Evolutionary conservation across 73 alveolate species (phyloP), one percentile per base, ranked within the genome.

Genomic region (Tetrahymena borealis): DNA sequence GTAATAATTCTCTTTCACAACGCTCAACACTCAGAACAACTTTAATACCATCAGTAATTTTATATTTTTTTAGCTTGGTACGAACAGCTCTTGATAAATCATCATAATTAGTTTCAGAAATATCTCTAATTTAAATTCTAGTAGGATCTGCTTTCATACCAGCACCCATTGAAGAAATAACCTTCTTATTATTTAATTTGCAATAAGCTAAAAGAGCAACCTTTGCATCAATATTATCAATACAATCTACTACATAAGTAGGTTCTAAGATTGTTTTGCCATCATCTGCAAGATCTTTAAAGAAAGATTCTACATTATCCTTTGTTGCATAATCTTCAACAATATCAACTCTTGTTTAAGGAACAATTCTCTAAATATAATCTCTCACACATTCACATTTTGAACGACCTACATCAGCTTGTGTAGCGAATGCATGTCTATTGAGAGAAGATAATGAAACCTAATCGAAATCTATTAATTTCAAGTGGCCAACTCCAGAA

Each of bases 371-470:
- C 91, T 42, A 43, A 32, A 96, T 90, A 91, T 95, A 94, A 90
- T 93, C 96, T 94, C 94, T 91, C n/a, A 98, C 90, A 77, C 95
- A 92, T 41, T 96, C 97, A 43, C 97, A 91, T 95, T 98, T 98
- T 38, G 98, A 94, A 91, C 92, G 93, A 32, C 99, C 99, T 4
- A 97, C 99, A 95, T 98, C 99, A 24, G 91, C 91, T 39, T 98
- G 85, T 13, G 96, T 92, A 39, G 99, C 99, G 77, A 95, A 94
- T 20, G 99, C 98, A 94, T 98, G 99, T 18, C 99, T 94, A 92
- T 98, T 98, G 90, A 98, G 91, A 38, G 99, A 97, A 42, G 98
- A 94, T 78, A 98, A 96, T 31, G 99, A 97, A n/a, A 98, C 99
- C 43, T 97, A 94, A 94, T 98, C 99, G 92, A 97, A 98, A 94